Percentiles rank a stretch among this genome's conserved stretches.
These are phyloP conservation scores for Barnettozyma wickerhamii DNA, from an alignment of 805 yeast species.

Conservation along the genomic window DNA sequence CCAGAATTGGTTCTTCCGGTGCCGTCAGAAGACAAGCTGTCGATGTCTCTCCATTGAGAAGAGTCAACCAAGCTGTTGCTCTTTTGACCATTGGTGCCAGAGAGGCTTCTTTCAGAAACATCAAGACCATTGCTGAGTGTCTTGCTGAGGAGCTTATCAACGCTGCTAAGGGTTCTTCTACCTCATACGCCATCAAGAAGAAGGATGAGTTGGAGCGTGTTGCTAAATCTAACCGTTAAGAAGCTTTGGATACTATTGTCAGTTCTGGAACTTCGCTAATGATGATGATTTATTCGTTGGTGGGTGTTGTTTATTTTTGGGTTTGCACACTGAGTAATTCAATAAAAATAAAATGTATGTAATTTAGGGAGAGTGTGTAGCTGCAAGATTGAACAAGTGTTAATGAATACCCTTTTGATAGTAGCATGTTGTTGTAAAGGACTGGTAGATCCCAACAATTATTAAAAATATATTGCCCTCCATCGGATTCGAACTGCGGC, in stretches of 20 bases:
- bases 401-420: background rate
- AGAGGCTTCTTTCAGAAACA: conserved; percentile 99
- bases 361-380: background rate
- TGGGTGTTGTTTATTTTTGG: conserved; percentile 6
- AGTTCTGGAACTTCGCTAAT: conserved; percentile 5
- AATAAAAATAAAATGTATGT: conserved; percentile 6
- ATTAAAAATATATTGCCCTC: background rate
- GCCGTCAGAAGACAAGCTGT: conserved; percentile 99
- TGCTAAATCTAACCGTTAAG: conserved; percentile 99
- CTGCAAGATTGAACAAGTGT: background rate
- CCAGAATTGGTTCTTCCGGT: conserved; percentile 99
- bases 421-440: background rate
- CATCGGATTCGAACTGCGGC: conserved; percentile 1
- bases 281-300: background rate
- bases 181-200: conserved; percentile 99
- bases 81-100: conserved; percentile 99
- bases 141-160: conserved; percentile 99
- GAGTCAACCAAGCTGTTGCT: conserved; percentile 99
- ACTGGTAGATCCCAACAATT: too few species aligned
- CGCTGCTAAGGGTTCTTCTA: conserved; percentile 99
- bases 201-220: conserved; percentile 99
- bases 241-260: too few species aligned
- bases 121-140: conserved; percentile 99
- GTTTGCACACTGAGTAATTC: conserved; percentile 6
- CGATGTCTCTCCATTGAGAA: conserved; percentile 99